phyloP scores from a whole-genome alignment of 768 basidiomycete species.

The Lactarius sp. region DNA sequence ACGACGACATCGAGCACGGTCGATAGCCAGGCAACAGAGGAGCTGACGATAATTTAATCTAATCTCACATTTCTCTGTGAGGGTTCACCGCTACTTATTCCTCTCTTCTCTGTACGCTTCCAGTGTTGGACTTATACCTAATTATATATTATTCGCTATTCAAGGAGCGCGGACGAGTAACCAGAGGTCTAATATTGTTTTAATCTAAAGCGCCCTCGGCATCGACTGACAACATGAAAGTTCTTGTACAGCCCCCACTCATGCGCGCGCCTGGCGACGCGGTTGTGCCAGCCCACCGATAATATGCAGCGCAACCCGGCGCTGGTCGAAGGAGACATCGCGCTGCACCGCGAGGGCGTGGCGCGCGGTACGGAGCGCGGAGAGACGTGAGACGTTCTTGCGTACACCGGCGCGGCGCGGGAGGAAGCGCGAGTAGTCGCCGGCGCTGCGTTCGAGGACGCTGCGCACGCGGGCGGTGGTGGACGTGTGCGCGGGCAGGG shows the following conservation, averaged over 20 bases:
- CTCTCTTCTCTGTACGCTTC: background rate
- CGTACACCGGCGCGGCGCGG: slow-evolving; percentile 28
- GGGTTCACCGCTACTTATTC: background rate
- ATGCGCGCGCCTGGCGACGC: slow-evolving; percentile 3
- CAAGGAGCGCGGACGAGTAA: background rate
- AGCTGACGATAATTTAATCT: background rate
- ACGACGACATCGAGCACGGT: background rate
- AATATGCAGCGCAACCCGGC: slow-evolving; percentile 39
- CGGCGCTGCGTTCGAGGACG: slow-evolving; percentile 38
- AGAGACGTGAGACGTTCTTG: slow-evolving; percentile 30
- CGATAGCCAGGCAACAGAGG: slow-evolving; percentile 21
- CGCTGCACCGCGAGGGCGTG: slow-evolving; percentile 41
- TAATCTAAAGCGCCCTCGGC: background rate
- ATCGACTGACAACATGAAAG: background rate
- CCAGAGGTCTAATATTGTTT: background rate
- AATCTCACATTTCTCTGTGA: background rate
- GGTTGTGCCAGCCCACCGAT: slow-evolving; percentile 28
- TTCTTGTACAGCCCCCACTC: background rate
- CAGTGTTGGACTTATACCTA: slow-evolving; percentile 1
- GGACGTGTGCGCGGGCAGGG: background rate
- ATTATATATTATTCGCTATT: slow-evolving; percentile 9
- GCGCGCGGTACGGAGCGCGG: slow-evolving; percentile 42
- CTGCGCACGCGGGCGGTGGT: slow-evolving; percentile 28
- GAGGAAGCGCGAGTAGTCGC: slow-evolving; percentile 49
- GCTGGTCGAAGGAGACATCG: slow-evolving; percentile 39